Conservation (phyloP, 257 asterid species). For the Agastache rugosa region DNA sequence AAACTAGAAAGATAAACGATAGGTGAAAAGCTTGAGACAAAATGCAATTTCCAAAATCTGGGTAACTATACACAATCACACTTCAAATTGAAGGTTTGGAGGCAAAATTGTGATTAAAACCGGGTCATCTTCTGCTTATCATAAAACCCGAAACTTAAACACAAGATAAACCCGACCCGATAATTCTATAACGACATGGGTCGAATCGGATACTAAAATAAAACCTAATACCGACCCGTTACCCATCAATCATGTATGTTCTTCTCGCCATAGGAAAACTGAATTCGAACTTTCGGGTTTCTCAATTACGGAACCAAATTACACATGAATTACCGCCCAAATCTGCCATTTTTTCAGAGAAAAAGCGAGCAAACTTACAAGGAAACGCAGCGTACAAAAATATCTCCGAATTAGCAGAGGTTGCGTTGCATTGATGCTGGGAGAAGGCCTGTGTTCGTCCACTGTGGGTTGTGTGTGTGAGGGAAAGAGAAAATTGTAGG, state of each 20-base stretch:
- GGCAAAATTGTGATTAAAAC: slow-evolving; percentile 9
- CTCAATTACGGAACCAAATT: slow-evolving; percentile 32
- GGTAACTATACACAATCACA: slow-evolving; percentile 4
- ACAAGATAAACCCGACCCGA: slow-evolving; percentile 44
- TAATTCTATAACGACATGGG: slow-evolving; percentile 34
- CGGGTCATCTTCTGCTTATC: background rate
- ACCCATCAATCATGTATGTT: background rate
- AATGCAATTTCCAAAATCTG: slow-evolving; percentile 5
- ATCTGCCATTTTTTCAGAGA: slow-evolving; percentile 10
- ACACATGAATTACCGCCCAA: slow-evolving; percentile 26
- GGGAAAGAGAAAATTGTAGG: background rate
- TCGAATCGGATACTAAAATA: slow-evolving; percentile 35
- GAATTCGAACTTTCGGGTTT: slow-evolving; percentile 41
- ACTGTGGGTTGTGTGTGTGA: slow-evolving; percentile 37
- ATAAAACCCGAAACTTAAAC: slow-evolving; percentile 32
- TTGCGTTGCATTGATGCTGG: slow-evolving; percentile 34
- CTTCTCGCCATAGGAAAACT: slow-evolving; percentile 13
- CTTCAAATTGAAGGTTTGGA: slow-evolving; percentile 17
- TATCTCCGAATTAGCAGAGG: slow-evolving; percentile 24
- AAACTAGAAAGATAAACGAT: background rate
- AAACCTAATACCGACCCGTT: slow-evolving; percentile 52
- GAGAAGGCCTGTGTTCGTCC: slow-evolving; percentile 10
- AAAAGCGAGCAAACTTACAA: slow-evolving; percentile 41
- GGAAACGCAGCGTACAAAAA: background rate
- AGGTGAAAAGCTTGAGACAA: slow-evolving; percentile 21